Evolutionary conservation across 768 basidiomycete species (phyloP).

Genomic region (Boletus barrowsii): DNA sequence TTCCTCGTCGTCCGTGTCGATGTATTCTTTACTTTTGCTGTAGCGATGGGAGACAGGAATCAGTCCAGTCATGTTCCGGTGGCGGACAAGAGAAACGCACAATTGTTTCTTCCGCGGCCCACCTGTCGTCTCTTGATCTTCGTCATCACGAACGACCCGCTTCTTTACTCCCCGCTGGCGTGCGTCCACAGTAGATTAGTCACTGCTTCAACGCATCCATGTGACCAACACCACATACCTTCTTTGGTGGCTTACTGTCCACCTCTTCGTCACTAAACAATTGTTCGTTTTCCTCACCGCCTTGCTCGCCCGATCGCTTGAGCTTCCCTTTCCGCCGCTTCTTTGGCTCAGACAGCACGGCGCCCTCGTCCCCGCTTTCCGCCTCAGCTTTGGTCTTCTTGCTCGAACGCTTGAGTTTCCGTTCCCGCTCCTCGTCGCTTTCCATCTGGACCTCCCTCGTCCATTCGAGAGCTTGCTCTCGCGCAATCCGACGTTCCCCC

Average conservation of each 20-base stretch:
- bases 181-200: not conserved
- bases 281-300: constrained; percentile 56
- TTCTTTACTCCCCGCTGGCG: constrained; percentile 56
- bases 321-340: constrained; percentile 79
- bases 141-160: constrained; percentile 75
- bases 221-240: constrained; percentile 42
- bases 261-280: constrained; percentile 72
- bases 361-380: constrained; percentile 51
- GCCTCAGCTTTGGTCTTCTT: constrained; percentile 52
- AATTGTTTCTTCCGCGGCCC: constrained; percentile 75
- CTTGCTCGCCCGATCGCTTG: constrained; percentile 51
- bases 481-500: constrained; percentile 68
- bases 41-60: constrained; percentile 3
- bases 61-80: not conserved
- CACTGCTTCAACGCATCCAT: not conserved
- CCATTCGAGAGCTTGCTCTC: constrained; percentile 81
- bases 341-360: constrained; percentile 48
- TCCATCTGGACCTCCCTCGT: constrained; percentile 60
- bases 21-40: constrained; percentile 87
- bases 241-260: constrained; percentile 56
- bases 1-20: constrained; percentile 81
- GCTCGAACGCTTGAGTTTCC: constrained; percentile 51
- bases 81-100: constrained; percentile 39
- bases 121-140: constrained; percentile 63
- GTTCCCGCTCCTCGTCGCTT: constrained; percentile 80